A percentile compares a stretch with the other conserved stretches of the same genome.
Evolutionary conservation across 2,329 filamentous ascomycete genomes (phyloP).

Genomic region (Ophiocordyceps polyrhachis-furcata): DNA sequence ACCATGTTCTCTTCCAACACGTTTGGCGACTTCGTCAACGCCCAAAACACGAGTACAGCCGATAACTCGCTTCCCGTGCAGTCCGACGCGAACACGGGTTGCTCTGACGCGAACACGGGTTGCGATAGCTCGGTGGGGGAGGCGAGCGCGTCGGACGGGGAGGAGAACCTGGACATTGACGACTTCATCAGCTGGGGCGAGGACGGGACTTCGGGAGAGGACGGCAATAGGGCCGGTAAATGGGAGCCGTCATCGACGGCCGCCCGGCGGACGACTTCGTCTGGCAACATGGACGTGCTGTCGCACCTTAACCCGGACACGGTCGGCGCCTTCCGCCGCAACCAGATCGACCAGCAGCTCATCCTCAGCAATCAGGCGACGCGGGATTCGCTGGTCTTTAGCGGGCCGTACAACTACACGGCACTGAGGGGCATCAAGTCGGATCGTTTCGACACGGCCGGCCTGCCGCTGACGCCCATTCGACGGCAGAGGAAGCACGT

Average conservation of each 20-base stretch:
- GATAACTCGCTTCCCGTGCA: constrained; percentile 60
- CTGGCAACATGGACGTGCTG: constrained; percentile 25
- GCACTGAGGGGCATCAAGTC: constrained; percentile 44
- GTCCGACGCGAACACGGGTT: constrained; percentile 36
- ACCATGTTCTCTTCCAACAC: constrained; percentile 43
- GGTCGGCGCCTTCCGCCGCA: constrained; percentile 61
- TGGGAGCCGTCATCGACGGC: constrained; percentile 33
- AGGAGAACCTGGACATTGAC: constrained; percentile 44
- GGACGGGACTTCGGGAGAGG: constrained; percentile 39
- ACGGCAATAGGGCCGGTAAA: constrained; percentile 27
- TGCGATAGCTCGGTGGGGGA: constrained; percentile 25
- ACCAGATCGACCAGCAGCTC: constrained; percentile 42
- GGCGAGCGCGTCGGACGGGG: constrained; percentile 37
- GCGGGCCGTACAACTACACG: constrained; percentile 39
- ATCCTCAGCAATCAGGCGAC: constrained; percentile 42
- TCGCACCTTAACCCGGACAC: constrained; percentile 48
- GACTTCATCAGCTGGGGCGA: constrained; percentile 56
- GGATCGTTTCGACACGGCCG: constrained; percentile 46
- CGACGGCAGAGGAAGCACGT: constrained; percentile 35
- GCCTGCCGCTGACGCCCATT: constrained; percentile 48
- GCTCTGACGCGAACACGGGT: constrained; percentile 36
- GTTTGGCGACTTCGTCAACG: constrained; percentile 37
- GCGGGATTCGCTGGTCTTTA: constrained; percentile 42
- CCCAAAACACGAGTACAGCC: constrained; percentile 50
- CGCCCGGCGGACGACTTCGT: constrained; percentile 26